A percentile compares a stretch with the other conserved stretches of the same genome.
Conservation (phyloP, 2,329 filamentous ascomycete species). For the Botrytis byssoidea region DNA sequence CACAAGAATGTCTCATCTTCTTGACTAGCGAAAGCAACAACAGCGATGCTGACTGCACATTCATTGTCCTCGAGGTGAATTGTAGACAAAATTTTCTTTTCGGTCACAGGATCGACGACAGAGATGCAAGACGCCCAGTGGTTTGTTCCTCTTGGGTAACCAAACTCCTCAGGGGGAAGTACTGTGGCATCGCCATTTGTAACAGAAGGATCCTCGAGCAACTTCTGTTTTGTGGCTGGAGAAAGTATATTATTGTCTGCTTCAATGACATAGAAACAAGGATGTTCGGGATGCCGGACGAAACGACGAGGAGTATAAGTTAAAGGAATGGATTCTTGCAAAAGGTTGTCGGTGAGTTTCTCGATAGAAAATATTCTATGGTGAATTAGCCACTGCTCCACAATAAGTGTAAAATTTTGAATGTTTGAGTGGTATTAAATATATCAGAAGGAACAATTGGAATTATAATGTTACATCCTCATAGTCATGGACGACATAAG, state of each 20-base stretch:
- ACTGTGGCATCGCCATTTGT: constrained; percentile 71
- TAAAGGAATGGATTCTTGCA: constrained; percentile 81
- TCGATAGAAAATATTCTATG: constrained; percentile 87
- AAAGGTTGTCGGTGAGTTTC: constrained; percentile 78
- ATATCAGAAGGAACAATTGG: constrained; percentile 99
- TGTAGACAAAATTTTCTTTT: constrained; percentile 72
- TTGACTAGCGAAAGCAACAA: constrained; percentile 83
- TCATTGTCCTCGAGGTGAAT: constrained; percentile 88
- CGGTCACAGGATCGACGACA: constrained; percentile 77
- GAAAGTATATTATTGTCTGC: constrained; percentile 90
- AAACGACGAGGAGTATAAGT: constrained; percentile 89
- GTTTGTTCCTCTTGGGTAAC: constrained; percentile 76
- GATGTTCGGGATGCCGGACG: constrained; percentile 80
- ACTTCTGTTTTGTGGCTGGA: constrained; percentile 69
- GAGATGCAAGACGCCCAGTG: constrained; percentile 97
- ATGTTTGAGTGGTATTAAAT: constrained; percentile 32
- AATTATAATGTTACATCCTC: constrained; percentile 58
- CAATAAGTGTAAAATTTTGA: background rate
- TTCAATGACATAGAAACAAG: constrained; percentile 91
- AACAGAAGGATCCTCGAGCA: constrained; percentile 68
- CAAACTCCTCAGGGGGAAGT: constrained; percentile 79
- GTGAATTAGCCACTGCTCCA: constrained; percentile 39
- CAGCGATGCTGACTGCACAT: constrained; percentile 80
- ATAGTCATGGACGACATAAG: constrained; percentile 41
- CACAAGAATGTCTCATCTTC: constrained; percentile 89